Evolutionary conservation across 495 filamentous ascomycete genomes (phyloP).

Genomic region (Terfezia boudieri): DNA sequence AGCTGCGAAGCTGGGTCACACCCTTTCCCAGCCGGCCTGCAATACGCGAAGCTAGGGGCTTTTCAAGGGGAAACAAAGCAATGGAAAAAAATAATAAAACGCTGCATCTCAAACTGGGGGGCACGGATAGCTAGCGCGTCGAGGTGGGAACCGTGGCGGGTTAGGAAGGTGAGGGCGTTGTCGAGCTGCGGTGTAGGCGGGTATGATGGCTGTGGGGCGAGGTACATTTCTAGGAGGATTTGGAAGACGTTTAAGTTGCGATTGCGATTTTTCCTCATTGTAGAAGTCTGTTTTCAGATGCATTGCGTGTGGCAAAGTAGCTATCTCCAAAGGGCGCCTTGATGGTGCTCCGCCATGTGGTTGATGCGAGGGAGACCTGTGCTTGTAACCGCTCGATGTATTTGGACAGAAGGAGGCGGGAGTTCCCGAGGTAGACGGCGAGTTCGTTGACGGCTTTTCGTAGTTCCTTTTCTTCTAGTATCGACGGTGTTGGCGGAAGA

Average conservation of each 20-base stretch:
- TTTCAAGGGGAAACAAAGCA: no score
- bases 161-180: constrained; percentile 68
- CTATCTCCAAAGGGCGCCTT: constrained; percentile 27
- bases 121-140: no score
- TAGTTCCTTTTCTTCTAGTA: constrained; percentile 50
- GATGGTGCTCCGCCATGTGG: neutral
- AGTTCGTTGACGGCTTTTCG: constrained; percentile 58
- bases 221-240: constrained; percentile 72
- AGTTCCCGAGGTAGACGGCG: constrained; percentile 63
- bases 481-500: neutral
- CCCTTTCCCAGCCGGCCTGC: no score
- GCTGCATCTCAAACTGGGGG: no score
- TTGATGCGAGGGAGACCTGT: constrained; percentile 19
- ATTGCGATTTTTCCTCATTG: constrained; percentile 19
- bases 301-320: constrained; percentile 3
- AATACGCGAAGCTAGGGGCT: no score
- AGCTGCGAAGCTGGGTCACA: no score
- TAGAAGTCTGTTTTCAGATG: neutral
- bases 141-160: constrained; percentile 74
- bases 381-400: constrained; percentile 35
- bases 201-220: constrained; percentile 57
- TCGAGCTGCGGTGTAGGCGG: constrained; percentile 36
- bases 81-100: no score
- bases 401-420: constrained; percentile 55
- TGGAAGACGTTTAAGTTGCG: constrained; percentile 48